Conservation (phyloP, 1,284 basidiomycete genomes). For the Rhodotorula sp. region DNA sequence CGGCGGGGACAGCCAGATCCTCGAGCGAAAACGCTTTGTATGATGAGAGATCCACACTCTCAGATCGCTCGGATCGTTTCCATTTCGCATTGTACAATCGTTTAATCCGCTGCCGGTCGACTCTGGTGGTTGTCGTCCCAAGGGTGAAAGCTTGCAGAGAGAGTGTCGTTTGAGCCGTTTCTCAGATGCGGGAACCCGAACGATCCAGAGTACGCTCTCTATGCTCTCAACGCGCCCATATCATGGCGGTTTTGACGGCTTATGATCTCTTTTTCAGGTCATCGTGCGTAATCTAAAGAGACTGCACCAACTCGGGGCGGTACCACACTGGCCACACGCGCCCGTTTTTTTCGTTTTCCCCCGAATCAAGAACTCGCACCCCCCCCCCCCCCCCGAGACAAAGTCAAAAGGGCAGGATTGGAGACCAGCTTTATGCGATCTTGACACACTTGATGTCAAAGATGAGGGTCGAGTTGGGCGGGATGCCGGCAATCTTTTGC, state of each 20-base stretch:
- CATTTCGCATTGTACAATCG: not conserved
- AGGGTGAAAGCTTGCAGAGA: not conserved
- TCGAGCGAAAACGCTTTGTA: not conserved
- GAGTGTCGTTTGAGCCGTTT: no score
- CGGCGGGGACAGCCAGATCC: not conserved
- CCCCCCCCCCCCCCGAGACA: no score
- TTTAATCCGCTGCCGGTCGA: not conserved
- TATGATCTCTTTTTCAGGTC: no score
- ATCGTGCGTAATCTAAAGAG: no score
- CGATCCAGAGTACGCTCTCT: no score
- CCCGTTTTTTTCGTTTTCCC: not conserved
- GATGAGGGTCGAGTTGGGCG: conserved; percentile 55
- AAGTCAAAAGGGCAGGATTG: no score
- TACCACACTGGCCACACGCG: not conserved
- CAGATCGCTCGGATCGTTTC: no score
- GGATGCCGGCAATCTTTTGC: conserved; percentile 52
- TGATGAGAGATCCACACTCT: not conserved
- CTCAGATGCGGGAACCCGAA: no score
- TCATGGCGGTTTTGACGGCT: no score
- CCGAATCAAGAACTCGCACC: not conserved
- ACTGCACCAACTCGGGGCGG: not conserved
- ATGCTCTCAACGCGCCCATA: no score
- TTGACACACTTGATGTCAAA: conserved; percentile 58
- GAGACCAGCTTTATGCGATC: not conserved
- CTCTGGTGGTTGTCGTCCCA: not conserved